phyloP scores from a whole-genome alignment of 2,329 filamentous ascomycete genomes.

The Plenodomus lindquistii region DNA sequence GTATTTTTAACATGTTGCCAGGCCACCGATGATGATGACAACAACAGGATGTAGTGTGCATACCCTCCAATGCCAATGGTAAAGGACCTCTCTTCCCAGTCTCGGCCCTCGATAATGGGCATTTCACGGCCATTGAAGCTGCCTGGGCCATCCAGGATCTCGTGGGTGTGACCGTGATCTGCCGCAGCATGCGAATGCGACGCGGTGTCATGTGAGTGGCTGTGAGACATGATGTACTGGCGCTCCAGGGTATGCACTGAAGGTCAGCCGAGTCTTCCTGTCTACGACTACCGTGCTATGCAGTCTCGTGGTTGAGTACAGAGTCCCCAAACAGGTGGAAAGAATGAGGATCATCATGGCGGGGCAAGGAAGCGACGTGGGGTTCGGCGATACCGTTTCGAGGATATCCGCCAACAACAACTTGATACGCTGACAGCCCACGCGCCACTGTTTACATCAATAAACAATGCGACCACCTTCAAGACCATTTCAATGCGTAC shows the following conservation, averaged over 20 bases:
- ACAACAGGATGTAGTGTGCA: constrained; percentile 35
- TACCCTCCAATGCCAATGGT: constrained; percentile 98
- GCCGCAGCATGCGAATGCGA: constrained; percentile 59
- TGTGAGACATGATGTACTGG: constrained; percentile 31
- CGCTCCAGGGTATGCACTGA: neutral
- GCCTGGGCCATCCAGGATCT: constrained; percentile 91
- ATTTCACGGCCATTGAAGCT: constrained; percentile 89
- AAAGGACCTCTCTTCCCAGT: constrained; percentile 88
- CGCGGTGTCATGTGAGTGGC: constrained; percentile 42
- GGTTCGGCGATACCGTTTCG: constrained; percentile 13
- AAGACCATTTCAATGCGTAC: constrained; percentile 11
- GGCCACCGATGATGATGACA: too few relatives aligned
- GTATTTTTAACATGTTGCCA: too few relatives aligned
- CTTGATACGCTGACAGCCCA: constrained; percentile 5
- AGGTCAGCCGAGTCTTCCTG: neutral
- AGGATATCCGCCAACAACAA: constrained; percentile 7
- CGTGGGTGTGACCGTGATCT: constrained; percentile 92
- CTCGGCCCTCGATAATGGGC: constrained; percentile 85
- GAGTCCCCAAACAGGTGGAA: neutral
- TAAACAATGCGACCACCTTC: constrained; percentile 2
- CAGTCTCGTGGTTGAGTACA: neutral
- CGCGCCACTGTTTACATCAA: constrained; percentile 4
- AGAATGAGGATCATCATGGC: constrained; percentile 15
- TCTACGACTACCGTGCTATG: neutral
- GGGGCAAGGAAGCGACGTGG: constrained; percentile 26